A percentile compares a stretch with the other conserved stretches of the same genome.
Conservation (phyloP, 352 stramenopile species). For the Phytopythium ostracodes region DNA sequence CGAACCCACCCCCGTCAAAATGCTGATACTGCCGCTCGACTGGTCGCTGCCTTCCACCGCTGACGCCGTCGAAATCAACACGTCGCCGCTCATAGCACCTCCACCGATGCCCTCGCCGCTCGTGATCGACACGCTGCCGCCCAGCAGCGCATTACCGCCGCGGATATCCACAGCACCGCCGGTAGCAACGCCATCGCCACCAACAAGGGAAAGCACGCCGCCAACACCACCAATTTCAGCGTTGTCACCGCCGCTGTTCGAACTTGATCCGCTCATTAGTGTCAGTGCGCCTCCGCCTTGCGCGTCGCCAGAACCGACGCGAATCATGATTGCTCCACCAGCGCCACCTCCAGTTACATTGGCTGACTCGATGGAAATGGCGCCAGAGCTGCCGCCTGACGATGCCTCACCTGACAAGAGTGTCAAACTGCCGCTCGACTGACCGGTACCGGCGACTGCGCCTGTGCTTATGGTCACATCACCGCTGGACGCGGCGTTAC, state of each 20-base stretch:
- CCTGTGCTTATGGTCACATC: conserved; percentile 3
- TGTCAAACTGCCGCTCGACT: conserved; percentile 8
- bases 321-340: conserved; percentile 11
- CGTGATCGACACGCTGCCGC: conserved; percentile 12
- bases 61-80: not conserved
- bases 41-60: not conserved
- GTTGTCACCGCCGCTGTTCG: conserved; percentile 2
- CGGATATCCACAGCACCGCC: conserved; percentile 11
- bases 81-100: conserved; percentile 11
- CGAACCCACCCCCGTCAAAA: not conserved
- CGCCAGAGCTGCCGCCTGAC: conserved; percentile 5
- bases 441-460: not conserved
- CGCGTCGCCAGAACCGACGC: conserved; percentile 12
- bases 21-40: not conserved
- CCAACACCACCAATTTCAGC: conserved; percentile 5
- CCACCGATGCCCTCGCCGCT: conserved; percentile 8
- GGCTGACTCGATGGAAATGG: conserved; percentile 8
- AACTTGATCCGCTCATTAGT: not conserved
- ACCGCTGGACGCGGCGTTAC: not conserved
- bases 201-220: not conserved
- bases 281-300: not conserved
- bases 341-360: conserved; percentile 6
- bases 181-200: not conserved
- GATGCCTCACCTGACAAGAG: conserved; percentile 7
- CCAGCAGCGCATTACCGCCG: not conserved